A percentile compares a stretch with the other conserved stretches of the same genome.
Evolutionary conservation across 352 stramenopile genomes (phyloP).

Genomic region (Pythium myriotylum): DNA sequence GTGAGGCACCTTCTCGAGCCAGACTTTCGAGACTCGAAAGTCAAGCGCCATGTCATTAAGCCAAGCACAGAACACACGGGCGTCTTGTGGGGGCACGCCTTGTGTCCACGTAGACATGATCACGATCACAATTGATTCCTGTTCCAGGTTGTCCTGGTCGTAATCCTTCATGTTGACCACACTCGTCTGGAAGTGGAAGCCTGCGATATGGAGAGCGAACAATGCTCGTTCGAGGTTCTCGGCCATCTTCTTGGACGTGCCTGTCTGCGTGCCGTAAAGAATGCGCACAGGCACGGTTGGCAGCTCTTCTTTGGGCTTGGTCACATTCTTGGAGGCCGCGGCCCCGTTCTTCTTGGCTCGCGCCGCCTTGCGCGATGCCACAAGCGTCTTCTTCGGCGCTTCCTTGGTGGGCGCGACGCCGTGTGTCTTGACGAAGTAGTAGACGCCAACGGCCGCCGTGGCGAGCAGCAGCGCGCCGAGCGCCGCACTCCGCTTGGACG

Average conservation of each 20-base stretch:
- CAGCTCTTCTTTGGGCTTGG: constrained; percentile 31
- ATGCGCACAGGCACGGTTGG: constrained; percentile 69
- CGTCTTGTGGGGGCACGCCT: constrained; percentile 73
- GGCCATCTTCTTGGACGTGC: constrained; percentile 77
- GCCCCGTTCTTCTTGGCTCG: constrained; percentile 24
- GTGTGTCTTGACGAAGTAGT: constrained; percentile 39
- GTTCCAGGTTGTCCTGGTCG: constrained; percentile 89
- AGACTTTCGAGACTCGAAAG: constrained; percentile 87
- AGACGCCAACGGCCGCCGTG: constrained; percentile 43
- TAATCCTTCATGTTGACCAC: constrained; percentile 90
- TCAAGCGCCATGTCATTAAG: constrained; percentile 88
- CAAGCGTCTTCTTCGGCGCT: constrained; percentile 17
- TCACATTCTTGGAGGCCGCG: constrained; percentile 19
- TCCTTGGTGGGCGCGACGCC: constrained; percentile 12
- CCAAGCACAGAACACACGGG: constrained; percentile 82
- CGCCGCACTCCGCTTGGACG: constrained; percentile 29
- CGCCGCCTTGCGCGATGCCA: constrained; percentile 12
- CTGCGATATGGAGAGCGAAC: constrained; percentile 78
- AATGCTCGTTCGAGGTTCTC: constrained; percentile 75
- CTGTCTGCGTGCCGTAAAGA: constrained; percentile 86
- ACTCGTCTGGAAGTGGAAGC: constrained; percentile 82
- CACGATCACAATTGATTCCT: constrained; percentile 81
- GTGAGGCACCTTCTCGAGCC: constrained; percentile 71
- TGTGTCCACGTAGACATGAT: constrained; percentile 88
- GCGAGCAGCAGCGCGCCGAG: constrained; percentile 56